These are phyloP conservation scores for Populus simonii DNA, from an alignment of 345 rosid genomes.

Conservation along the genomic window DNA sequence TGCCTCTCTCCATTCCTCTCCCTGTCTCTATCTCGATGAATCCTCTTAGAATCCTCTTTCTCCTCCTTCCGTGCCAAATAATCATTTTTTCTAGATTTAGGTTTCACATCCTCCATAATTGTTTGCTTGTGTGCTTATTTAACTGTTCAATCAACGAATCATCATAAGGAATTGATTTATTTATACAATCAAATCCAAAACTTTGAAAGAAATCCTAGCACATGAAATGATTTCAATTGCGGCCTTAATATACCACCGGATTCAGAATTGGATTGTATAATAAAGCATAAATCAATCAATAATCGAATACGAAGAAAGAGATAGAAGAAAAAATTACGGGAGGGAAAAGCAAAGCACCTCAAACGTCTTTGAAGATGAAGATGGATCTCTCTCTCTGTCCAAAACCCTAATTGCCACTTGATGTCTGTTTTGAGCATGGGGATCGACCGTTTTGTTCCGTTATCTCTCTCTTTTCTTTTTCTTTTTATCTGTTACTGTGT, in stretches of 20 bases:
- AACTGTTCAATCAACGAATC: background rate
- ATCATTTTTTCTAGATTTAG: conserved; percentile 46
- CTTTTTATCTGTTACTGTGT: background rate
- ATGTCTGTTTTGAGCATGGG: background rate
- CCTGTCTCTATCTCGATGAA: conserved; percentile 46
- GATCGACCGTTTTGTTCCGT: background rate
- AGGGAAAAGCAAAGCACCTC: background rate
- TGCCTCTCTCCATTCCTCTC: conserved; percentile 50
- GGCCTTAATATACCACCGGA: background rate
- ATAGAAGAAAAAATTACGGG: background rate
- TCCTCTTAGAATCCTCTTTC: conserved; percentile 52
- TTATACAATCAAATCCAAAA: background rate
- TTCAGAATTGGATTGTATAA: background rate
- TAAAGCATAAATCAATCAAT: background rate
- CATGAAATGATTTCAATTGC: background rate
- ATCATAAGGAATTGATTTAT: background rate
- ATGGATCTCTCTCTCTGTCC: background rate
- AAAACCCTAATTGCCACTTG: background rate
- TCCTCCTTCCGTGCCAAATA: conserved; percentile 34
- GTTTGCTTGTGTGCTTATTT: background rate
- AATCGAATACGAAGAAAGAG: background rate
- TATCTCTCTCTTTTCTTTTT: background rate
- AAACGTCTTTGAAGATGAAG: background rate
- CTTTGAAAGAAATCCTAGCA: background rate
- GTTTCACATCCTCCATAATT: conserved; percentile 43